Conservation (phyloP, 2,329 filamentous ascomycete genomes). For the Paecilomyces sp. region DNA sequence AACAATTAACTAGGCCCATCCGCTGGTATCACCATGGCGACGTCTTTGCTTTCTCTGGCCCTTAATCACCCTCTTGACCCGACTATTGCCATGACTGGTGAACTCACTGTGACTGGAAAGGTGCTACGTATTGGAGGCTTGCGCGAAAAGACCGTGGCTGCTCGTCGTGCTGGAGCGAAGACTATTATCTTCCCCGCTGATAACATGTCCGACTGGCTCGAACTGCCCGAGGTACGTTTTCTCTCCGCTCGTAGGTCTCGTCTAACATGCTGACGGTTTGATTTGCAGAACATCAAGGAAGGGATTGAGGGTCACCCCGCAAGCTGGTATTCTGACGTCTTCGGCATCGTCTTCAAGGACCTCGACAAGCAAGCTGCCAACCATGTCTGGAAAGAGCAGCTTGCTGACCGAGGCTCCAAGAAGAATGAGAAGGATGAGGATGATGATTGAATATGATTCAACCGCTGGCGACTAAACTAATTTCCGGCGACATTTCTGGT, state of each 20-base stretch:
- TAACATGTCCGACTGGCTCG: constrained; percentile 94
- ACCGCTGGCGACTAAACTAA: not conserved
- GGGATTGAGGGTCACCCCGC: constrained; percentile 88
- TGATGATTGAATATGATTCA: constrained; percentile 4
- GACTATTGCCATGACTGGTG: constrained; percentile 94
- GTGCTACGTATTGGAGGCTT: constrained; percentile 90
- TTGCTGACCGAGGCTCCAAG: constrained; percentile 52
- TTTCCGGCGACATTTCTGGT: not conserved
- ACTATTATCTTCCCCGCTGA: constrained; percentile 93
- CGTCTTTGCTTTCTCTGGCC: constrained; percentile 77
- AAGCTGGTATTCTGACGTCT: constrained; percentile 90
- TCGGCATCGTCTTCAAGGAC: constrained; percentile 79
- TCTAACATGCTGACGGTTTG: not conserved
- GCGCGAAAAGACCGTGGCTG: constrained; percentile 94
- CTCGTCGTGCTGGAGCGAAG: constrained; percentile 82
- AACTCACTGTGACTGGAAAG: constrained; percentile 94
- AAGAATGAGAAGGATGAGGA: constrained; percentile 18
- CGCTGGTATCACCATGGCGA: constrained; percentile 98
- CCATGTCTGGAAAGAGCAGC: constrained; percentile 60
- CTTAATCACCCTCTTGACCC: constrained; percentile 72
- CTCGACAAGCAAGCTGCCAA: constrained; percentile 69
- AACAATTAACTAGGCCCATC: constrained; percentile 51
- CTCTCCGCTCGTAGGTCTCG: not conserved
- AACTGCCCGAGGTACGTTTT: constrained; percentile 80
- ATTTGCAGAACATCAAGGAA: constrained; percentile 85